Evolutionary conservation across 2,329 filamentous ascomycete genomes (phyloP), one percentile per base, ranked within the genome.

Genomic region (Ilyonectria sp.): DNA sequence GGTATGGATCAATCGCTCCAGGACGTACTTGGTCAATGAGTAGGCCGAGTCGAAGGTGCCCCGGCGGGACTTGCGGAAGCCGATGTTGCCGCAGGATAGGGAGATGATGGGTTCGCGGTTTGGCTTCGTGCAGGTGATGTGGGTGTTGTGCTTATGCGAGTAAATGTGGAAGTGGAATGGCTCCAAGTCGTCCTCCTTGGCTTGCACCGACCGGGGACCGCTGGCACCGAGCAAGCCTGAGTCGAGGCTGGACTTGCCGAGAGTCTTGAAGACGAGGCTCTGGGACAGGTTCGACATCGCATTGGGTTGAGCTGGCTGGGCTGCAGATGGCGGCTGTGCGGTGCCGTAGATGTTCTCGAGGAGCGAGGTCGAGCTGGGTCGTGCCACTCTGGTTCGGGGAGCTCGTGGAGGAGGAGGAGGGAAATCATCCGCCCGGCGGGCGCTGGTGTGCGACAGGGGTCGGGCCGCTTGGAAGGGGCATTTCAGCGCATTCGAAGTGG

Each of bases 101-200:
- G 92, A 94, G 71, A 99, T 86, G 71, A 98, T 88, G 31, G 94
- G 89, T 71, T 94, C 89, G 54, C 92, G 88, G 79, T 94, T 91
- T 31, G 96, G 95, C 76, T 92, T 91, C 23, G 94, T 94, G 72
- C 98, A 89, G 1, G 95, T 98, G 76, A 99, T 89, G 82, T 98
- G 94, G 21, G 94, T 96, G 85, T 99, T 99, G 88, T 98, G 96
- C 84, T 94, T 97, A 80, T 93, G 92, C 31, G 92, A 85, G 82
- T 90, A 95, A 79, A 99, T 86, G 84, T 97, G 94, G 71, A 99
- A 87, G 80, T 97, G 94, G 84, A 94, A 94, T 2, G 93, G 92
- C 77, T 92, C 88, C 43, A 84, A 70, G 15, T 80, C 73, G 57
- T 83, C 77, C 50, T 85, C 82, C 52, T 74, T 78, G 46, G 72